A percentile compares a stretch with the other conserved stretches of the same genome.
Conservation (phyloP, 768 basidiomycete species). For the Rhodosporidiobolus sp. region DNA sequence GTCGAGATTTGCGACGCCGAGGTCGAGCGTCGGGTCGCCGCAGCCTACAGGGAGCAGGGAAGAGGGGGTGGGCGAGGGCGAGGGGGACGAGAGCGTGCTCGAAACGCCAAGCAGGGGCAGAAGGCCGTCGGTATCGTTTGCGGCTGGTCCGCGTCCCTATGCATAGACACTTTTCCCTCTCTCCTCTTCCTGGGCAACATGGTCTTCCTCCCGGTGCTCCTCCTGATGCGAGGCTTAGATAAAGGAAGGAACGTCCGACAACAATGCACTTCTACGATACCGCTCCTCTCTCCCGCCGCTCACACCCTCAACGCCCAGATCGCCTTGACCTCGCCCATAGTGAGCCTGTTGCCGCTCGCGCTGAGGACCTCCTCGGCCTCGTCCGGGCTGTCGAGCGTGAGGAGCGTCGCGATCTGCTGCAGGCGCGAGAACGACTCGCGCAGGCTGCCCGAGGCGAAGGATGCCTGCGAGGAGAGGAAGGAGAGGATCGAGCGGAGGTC, state of each 20-base stretch:
- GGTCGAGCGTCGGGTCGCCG: too few species aligned
- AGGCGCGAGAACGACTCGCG: slow-evolving; percentile 87
- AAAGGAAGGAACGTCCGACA: not conserved
- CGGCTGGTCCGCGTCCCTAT: too few species aligned
- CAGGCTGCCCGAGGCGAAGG: slow-evolving; percentile 69
- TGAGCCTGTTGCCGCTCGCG: slow-evolving; percentile 33
- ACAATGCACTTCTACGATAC: slow-evolving; percentile 1
- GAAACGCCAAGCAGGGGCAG: too few species aligned
- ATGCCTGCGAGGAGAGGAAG: slow-evolving; percentile 81
- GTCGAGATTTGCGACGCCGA: too few species aligned
- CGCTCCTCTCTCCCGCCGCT: not conserved
- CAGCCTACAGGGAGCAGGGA: too few species aligned
- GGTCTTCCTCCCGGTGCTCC: too few species aligned
- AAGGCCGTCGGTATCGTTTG: too few species aligned
- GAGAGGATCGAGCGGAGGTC: slow-evolving; percentile 79
- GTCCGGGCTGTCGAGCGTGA: slow-evolving; percentile 60
- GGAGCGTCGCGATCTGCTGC: slow-evolving; percentile 85
- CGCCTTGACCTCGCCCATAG: slow-evolving; percentile 18
- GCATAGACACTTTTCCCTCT: too few species aligned
- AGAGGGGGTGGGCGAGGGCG: too few species aligned
- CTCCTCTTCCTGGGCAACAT: too few species aligned
- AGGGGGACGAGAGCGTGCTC: too few species aligned
- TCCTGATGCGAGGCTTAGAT: too few species aligned
- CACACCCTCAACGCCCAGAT: slow-evolving; percentile 26
- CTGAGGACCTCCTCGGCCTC: slow-evolving; percentile 39